A percentile compares a stretch with the other conserved stretches of the same genome.
Evolutionary conservation across 2,329 filamentous ascomycete species (phyloP).

Genomic region (Trematosphaeria pertusa): DNA sequence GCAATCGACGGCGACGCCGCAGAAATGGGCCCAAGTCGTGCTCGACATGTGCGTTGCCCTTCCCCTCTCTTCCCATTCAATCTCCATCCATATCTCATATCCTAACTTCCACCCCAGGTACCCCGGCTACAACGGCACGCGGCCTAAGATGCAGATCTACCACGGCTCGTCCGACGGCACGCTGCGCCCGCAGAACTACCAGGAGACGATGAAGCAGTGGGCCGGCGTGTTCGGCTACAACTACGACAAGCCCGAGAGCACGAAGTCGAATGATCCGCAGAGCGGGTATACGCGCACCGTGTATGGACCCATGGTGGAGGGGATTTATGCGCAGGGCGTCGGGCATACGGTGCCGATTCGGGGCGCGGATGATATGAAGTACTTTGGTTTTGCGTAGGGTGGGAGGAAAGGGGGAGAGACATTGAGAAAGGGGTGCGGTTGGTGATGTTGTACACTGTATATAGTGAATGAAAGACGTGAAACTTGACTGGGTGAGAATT

Average conservation of each 20-base stretch:
- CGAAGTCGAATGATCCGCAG: conserved; percentile 36
- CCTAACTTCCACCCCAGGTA: too few species aligned
- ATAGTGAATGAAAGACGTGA: too few species aligned
- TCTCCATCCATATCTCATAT: neutral
- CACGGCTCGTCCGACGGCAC: conserved; percentile 62
- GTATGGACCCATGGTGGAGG: conserved; percentile 41
- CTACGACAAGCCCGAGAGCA: conserved; percentile 40
- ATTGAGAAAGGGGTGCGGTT: too few species aligned
- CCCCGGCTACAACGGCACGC: conserved; percentile 56
- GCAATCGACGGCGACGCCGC: conserved; percentile 52
- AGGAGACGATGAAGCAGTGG: conserved; percentile 57
- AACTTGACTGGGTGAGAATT: too few species aligned
- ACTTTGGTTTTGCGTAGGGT: conserved; percentile 41
- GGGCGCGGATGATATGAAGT: conserved; percentile 44
- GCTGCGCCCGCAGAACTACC: conserved; percentile 61
- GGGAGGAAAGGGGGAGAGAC: too few species aligned
- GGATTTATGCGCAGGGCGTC: conserved; percentile 43
- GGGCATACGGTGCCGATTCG: conserved; percentile 45
- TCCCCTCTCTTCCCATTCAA: neutral
- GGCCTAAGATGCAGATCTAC: conserved; percentile 65
- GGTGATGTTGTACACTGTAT: too few species aligned
- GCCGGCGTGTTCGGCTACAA: conserved; percentile 41
- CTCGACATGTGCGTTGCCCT: conserved; percentile 53
- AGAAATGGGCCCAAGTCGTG: conserved; percentile 58
- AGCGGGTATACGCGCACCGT: conserved; percentile 40